phyloP scores from a whole-genome alignment of 177 flowering plant species.

The Vitis hybrid region DNA sequence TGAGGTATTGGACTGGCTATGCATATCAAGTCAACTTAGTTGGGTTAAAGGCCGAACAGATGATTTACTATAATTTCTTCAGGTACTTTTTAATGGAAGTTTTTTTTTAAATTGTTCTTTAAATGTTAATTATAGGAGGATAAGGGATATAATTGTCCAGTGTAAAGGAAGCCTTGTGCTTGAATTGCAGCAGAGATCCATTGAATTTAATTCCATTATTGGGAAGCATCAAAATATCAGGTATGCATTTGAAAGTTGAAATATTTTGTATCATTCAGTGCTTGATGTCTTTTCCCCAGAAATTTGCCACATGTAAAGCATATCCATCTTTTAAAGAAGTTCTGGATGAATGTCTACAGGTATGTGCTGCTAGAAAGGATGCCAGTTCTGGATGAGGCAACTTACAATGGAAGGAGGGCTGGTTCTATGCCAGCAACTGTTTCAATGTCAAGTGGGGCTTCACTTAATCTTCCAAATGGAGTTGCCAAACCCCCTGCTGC shows the following conservation, averaged over 20 bases:
- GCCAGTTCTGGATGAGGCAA: slow-evolving; percentile 97
- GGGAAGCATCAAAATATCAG: slow-evolving; percentile 89
- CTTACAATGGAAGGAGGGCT: slow-evolving; percentile 71
- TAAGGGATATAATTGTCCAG: slow-evolving; percentile 57
- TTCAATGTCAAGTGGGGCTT: slow-evolving; percentile 53
- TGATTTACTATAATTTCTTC: not conserved
- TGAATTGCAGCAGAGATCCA: slow-evolving; percentile 96
- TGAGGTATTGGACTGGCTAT: no score
- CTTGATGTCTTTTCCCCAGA: not conserved
- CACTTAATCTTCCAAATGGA: slow-evolving; percentile 87
- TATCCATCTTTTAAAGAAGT: slow-evolving; percentile 4
- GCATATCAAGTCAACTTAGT: no score
- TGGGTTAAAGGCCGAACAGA: not conserved
- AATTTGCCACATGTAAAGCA: not conserved
- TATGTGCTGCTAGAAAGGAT: slow-evolving; percentile 83
- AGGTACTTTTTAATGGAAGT: not conserved
- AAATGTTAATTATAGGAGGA: slow-evolving; percentile 55
- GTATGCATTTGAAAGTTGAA: slow-evolving; percentile 23
- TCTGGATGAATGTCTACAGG: slow-evolving; percentile 43
- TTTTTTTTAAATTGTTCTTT: not conserved
- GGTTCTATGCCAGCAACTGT: slow-evolving; percentile 63
- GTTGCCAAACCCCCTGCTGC: slow-evolving; percentile 70
- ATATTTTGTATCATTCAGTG: not conserved
- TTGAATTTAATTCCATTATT: slow-evolving; percentile 84
- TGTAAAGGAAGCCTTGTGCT: slow-evolving; percentile 83